A percentile compares a stretch with the other conserved stretches of the same genome.
Conservation (phyloP, 2,329 filamentous ascomycete genomes). For the Neopestalotiopsis rosae region DNA sequence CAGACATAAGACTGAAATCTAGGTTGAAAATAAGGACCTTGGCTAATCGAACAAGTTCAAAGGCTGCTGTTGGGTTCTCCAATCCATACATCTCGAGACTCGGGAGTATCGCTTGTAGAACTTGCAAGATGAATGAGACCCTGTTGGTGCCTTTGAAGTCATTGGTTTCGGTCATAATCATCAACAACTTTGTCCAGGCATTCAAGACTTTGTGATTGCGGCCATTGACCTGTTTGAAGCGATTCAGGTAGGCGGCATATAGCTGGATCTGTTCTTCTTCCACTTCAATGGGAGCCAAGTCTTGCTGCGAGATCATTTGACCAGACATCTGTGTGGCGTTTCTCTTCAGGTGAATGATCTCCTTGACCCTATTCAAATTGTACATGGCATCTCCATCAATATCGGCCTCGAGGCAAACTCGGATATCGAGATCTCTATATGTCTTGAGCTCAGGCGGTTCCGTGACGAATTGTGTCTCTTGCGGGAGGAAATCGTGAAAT, state of each 20-base stretch:
- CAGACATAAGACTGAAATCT: constrained; percentile 54
- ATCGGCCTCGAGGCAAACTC: constrained; percentile 66
- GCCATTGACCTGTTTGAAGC: constrained; percentile 60
- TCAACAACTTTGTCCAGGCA: constrained; percentile 84
- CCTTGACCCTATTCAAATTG: constrained; percentile 72
- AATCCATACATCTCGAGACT: constrained; percentile 81
- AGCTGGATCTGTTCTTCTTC: constrained; percentile 67
- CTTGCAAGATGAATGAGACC: constrained; percentile 82
- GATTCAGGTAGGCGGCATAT: constrained; percentile 68
- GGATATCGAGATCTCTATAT: constrained; percentile 71
- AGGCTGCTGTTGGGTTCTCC: constrained; percentile 71
- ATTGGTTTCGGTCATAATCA: constrained; percentile 82
- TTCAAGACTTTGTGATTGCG: constrained; percentile 72
- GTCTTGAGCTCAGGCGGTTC: constrained; percentile 60
- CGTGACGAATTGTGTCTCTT: constrained; percentile 55
- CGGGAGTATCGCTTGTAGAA: constrained; percentile 85
- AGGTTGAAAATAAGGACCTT: constrained; percentile 75
- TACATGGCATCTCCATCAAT: constrained; percentile 64
- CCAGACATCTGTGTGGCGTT: constrained; percentile 62
- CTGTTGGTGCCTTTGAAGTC: constrained; percentile 76
- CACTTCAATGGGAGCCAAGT: constrained; percentile 55
- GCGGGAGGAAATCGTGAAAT: constrained; percentile 83
- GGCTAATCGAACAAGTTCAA: constrained; percentile 79
- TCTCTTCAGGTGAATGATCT: constrained; percentile 74
- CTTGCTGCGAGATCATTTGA: constrained; percentile 54